Percentiles rank a stretch among this genome's conserved stretches.
phyloP scores from a whole-genome alignment of 331 rosid genomes.

The Acacia concinna region DNA sequence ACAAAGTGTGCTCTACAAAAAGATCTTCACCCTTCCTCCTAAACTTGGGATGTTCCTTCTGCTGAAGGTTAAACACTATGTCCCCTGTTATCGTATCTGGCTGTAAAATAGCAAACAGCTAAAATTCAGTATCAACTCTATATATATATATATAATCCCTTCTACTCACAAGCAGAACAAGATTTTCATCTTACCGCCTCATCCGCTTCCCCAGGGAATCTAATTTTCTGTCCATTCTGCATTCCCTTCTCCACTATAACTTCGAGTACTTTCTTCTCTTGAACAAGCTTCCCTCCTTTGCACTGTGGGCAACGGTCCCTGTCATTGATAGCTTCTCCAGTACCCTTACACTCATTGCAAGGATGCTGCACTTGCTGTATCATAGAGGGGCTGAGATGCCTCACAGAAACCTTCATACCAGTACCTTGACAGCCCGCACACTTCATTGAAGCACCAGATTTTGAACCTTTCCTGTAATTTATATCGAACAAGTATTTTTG shows the following conservation, averaged over 20 bases:
- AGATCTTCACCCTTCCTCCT: conserved; percentile 72
- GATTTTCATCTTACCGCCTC: conserved; percentile 56
- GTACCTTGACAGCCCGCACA: conserved; percentile 86
- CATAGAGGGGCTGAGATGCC: conserved; percentile 81
- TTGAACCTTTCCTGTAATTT: conserved; percentile 72
- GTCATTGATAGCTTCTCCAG: conserved; percentile 78
- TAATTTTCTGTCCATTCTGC: conserved; percentile 82
- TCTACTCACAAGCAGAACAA: neutral
- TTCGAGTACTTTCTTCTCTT: conserved; percentile 80
- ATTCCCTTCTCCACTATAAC: conserved; percentile 88
- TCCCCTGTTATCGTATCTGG: conserved; percentile 86
- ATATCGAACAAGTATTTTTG: neutral
- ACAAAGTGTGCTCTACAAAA: conserved; percentile 66
- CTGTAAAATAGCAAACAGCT: conserved; percentile 39
- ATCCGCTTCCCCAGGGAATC: conserved; percentile 94
- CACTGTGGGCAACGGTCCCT: conserved; percentile 73
- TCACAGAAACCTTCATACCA: conserved; percentile 81
- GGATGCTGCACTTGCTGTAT: conserved; percentile 89
- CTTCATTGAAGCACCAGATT: conserved; percentile 71
- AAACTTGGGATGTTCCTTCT: conserved; percentile 83
- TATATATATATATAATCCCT: too few relatives aligned
- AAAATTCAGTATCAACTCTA: conserved; percentile 16
- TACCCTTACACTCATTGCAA: conserved; percentile 91
- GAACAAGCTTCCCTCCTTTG: conserved; percentile 86
- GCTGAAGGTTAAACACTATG: conserved; percentile 73